Percentiles rank a stretch among this genome's conserved stretches.
Conservation (phyloP, 352 stramenopile species). For the Phytophthora citrophthora region DNA sequence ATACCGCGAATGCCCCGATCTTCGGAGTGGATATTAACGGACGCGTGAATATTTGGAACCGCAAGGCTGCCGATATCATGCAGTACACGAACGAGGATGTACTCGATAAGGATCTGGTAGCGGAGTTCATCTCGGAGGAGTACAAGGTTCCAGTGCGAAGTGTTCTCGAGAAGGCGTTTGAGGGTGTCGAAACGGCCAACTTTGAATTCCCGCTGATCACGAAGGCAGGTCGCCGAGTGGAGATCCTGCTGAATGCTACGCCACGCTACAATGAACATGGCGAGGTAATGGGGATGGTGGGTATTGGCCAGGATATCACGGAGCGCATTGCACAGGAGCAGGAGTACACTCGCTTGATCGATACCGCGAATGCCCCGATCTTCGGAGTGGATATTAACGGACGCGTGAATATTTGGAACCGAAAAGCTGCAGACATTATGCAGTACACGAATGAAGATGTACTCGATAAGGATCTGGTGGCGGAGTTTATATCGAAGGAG, state of each 20-base stretch:
- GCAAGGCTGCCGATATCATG: no score
- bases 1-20: no score
- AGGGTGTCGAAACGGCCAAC: constrained; percentile 16
- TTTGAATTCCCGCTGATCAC: constrained; percentile 53
- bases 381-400: constrained; percentile 52
- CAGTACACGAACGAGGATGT: no score
- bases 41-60: no score
- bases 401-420: no score
- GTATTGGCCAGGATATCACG: constrained; percentile 87
- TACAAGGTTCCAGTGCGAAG: constrained; percentile 12
- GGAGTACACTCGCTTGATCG: constrained; percentile 73
- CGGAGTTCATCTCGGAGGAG: constrained; percentile 16
- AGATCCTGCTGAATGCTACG: constrained; percentile 79
- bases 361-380: constrained; percentile 64
- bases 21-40: no score
- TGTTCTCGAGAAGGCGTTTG: constrained; percentile 17
- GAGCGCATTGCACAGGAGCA: constrained; percentile 75
- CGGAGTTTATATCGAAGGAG: no score
- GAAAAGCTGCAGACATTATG: no score
- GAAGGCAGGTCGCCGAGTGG: constrained; percentile 56
- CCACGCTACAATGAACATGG: constrained; percentile 69
- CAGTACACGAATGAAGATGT: no score
- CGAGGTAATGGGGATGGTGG: constrained; percentile 86
- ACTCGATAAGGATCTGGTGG: no score
- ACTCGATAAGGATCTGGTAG: constrained; percentile 38